Base-by-base conservation (phyloP, 495 filamentous ascomycete species). In the Trypethelium eluteriae region DNA sequence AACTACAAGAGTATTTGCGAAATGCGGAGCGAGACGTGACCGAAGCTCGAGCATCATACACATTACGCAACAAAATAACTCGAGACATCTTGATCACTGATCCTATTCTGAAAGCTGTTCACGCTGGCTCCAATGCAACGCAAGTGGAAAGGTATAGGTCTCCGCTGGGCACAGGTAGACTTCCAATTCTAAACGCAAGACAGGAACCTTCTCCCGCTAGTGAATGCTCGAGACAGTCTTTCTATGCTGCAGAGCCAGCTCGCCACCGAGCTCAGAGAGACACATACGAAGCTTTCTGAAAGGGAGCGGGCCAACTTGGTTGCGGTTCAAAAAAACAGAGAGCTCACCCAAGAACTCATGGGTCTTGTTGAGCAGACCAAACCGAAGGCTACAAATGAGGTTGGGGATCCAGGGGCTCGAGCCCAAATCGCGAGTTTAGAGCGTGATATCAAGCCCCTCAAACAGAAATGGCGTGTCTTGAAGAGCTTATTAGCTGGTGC, bases 71-170 rank as follows among this genome's bases (percentile, higher is more conserved):
- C 70, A 84, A 83, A 68, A 83, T 90, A n/a, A 76, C 88, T 12
- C 83, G 85, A 62, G 86, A 79, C 62, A 83, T 89, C 36, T 76
- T 93, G 67, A 83, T 84, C 69, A 84, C 85, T 34, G 87, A 89
- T 71, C 90, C 90, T 10, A 86, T 86, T 61, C 76, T 95, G 63
- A 91, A 89, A 72, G 87, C 90, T 1, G 83, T 92, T 63, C 89
- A 93, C 73, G 77, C 85, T 62, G 88, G 86, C 59, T 85, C 82
- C 2, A 82, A 84, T 57, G 80, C 83, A n/a, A 85, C 83, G 2
- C 82, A 82, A 56, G 77, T 85, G 68, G 89, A 93, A 76, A 81
- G 87, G 89, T 91, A 82, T 38, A 69, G 59, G n/a, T 34, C 12
- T 38, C 34, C 4, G 62, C 63, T 25, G 25, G 56, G 46, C 62